phyloP scores from a whole-genome alignment of 2,329 filamentous ascomycete genomes.

The Talaromyces sp. region DNA sequence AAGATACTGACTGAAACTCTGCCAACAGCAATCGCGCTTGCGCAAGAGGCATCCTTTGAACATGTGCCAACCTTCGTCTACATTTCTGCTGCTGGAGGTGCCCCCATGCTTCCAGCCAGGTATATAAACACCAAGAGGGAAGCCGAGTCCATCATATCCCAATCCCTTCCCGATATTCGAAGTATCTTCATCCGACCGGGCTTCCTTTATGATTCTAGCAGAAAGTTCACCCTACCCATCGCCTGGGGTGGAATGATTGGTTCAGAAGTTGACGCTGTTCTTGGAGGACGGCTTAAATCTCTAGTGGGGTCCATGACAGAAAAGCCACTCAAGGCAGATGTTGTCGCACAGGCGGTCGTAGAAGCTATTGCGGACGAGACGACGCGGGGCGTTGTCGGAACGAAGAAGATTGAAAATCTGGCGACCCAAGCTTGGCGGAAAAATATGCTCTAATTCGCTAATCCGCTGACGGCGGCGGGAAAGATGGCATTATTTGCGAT shows the following conservation, averaged over 20 bases:
- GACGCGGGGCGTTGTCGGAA: conserved; percentile 72
- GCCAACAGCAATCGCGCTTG: conserved; percentile 69
- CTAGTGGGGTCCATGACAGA: conserved; percentile 78
- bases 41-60: conserved; percentile 66
- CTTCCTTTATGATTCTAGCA: conserved; percentile 83
- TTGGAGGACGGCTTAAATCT: conserved; percentile 72
- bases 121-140: conserved; percentile 92
- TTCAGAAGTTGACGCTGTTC: conserved; percentile 70
- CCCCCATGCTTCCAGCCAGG: conserved; percentile 75
- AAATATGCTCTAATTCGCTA: conserved; percentile 68
- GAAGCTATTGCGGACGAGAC: conserved; percentile 75
- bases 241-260: conserved; percentile 73
- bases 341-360: conserved; percentile 83
- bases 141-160: conserved; percentile 73
- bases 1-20: background rate
- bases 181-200: conserved; percentile 78
- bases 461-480: background rate
- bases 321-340: conserved; percentile 83
- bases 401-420: conserved; percentile 74
- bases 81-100: conserved; percentile 82
- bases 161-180: conserved; percentile 70
- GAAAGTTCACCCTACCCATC: conserved; percentile 78
- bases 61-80: conserved; percentile 72
- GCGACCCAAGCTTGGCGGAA: conserved; percentile 83
- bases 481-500: background rate